Percentiles rank a stretch among this genome's conserved stretches.
Conservation (phyloP, 116 monocot species). For the Dioscorea cayenensis region DNA sequence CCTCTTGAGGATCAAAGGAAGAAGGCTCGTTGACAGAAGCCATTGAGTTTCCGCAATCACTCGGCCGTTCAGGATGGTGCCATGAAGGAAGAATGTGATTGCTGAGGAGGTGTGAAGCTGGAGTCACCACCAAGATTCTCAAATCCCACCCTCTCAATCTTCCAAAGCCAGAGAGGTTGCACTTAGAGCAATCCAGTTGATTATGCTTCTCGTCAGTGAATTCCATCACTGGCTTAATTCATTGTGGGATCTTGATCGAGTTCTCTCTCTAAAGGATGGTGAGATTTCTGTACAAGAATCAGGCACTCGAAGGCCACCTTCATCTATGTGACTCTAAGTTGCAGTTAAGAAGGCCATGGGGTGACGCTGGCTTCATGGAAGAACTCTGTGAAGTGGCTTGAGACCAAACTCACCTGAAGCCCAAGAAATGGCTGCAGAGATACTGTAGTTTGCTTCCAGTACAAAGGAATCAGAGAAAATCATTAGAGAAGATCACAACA, state of each 20-base stretch:
- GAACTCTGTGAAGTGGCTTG: constrained; percentile 40
- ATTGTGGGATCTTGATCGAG: constrained; percentile 28
- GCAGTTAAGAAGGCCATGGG: constrained; percentile 49
- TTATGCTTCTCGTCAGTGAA: constrained; percentile 24
- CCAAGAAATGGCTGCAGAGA: constrained; percentile 43
- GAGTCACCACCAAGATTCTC: constrained; percentile 29
- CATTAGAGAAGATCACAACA: constrained; percentile 34
- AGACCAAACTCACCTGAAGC: constrained; percentile 20
- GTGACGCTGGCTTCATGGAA: constrained; percentile 38
- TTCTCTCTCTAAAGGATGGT: constrained; percentile 34
- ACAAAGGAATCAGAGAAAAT: constrained; percentile 33
- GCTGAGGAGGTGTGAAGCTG: no score
- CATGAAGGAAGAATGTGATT: constrained; percentile 15
- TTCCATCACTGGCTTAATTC: constrained; percentile 22
- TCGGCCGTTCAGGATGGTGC: constrained; percentile 23
- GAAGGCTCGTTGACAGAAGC: constrained; percentile 32
- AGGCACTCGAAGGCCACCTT: constrained; percentile 26
- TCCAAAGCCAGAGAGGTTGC: constrained; percentile 49
- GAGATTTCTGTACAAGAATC: constrained; percentile 37
- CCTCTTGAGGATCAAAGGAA: constrained; percentile 31
- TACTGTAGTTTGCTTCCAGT: constrained; percentile 32
- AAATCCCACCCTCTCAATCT: constrained; percentile 23
- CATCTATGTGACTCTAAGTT: constrained; percentile 30
- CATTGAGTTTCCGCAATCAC: constrained; percentile 31
- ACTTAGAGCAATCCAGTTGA: constrained; percentile 28